A percentile compares a stretch with the other conserved stretches of the same genome.
phyloP scores from a whole-genome alignment of 257 asterid genomes.

The Striga asiatica region DNA sequence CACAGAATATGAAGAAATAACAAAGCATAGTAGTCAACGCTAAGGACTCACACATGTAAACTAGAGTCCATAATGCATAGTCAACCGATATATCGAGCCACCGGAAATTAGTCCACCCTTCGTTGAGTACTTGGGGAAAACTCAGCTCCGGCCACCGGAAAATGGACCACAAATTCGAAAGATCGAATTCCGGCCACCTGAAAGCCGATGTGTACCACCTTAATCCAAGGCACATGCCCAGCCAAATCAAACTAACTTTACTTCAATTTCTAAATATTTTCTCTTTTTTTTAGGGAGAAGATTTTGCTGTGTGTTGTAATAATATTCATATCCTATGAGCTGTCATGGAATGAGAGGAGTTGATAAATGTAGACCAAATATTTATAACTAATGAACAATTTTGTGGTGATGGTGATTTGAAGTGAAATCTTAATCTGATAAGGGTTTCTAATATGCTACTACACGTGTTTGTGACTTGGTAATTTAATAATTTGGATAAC shows the following conservation, averaged over 20 bases:
- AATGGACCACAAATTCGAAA: conserved; percentile 19
- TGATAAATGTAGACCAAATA: background rate
- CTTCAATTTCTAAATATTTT: too few relatives aligned
- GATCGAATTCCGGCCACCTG: conserved; percentile 48
- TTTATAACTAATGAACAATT: background rate
- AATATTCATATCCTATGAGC: too few relatives aligned
- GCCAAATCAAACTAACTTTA: background rate
- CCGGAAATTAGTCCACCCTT: conserved; percentile 21
- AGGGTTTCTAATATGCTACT: background rate
- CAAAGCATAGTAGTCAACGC: conserved; percentile 43
- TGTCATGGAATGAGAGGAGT: too few relatives aligned
- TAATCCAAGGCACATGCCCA: conserved; percentile 28
- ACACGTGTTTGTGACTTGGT: conserved; percentile 6
- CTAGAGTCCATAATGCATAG: conserved; percentile 35
- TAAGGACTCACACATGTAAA: conserved; percentile 29
- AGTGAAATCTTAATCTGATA: conserved; percentile 4
- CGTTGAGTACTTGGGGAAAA: conserved; percentile 23
- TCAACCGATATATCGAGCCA: conserved; percentile 41
- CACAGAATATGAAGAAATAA: conserved; percentile 49
- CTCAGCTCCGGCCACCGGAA: conserved; percentile 48
- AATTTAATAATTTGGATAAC: too few relatives aligned
- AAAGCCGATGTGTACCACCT: conserved; percentile 28
- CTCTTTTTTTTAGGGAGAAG: too few relatives aligned
- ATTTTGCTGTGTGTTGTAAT: too few relatives aligned
- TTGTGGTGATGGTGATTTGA: background rate